Evolutionary conservation across 306 rosid species (phyloP).

Genomic region (Herpetospermum pedunculosum): DNA sequence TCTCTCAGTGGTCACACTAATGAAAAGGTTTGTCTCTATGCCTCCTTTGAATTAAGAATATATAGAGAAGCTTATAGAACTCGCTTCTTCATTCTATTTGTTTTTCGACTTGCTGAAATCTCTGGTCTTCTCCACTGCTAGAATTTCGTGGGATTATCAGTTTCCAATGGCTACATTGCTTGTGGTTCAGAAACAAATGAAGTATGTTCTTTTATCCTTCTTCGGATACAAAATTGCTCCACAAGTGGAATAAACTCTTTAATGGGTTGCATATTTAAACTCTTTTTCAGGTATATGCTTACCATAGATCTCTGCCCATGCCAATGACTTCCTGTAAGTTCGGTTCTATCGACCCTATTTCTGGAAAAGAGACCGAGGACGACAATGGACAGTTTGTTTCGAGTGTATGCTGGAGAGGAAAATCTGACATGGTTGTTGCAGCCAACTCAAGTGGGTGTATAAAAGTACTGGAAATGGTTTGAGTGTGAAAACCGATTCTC

Average conservation of each 20-base stretch:
- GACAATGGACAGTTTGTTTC: conserved; percentile 85
- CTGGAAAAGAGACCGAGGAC: conserved; percentile 80
- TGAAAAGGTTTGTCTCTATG: conserved; percentile 48
- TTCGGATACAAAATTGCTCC: background rate
- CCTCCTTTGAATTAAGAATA: background rate
- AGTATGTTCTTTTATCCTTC: conserved; percentile 35
- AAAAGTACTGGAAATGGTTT: conserved; percentile 75
- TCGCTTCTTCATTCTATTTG: conserved; percentile 8
- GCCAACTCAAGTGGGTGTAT: conserved; percentile 90
- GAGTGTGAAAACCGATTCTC: background rate
- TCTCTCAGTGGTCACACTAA: conserved; percentile 79
- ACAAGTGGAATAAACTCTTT: background rate
- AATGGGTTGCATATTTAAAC: background rate
- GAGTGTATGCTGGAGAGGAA: conserved; percentile 91
- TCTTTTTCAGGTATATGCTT: conserved; percentile 63
- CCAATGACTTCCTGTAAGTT: conserved; percentile 75
- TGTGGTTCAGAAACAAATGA: conserved; percentile 98
- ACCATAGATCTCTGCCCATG: conserved; percentile 73
- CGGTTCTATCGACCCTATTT: conserved; percentile 71
- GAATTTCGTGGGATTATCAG: conserved; percentile 91
- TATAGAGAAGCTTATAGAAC: background rate
- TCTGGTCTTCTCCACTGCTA: conserved; percentile 7
- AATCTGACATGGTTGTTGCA: conserved; percentile 69
- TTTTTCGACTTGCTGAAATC: background rate
- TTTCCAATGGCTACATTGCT: conserved; percentile 73